Evolutionary conservation across 148 eudicot species (phyloP).

Genomic region (Vaccinium darrowii): DNA sequence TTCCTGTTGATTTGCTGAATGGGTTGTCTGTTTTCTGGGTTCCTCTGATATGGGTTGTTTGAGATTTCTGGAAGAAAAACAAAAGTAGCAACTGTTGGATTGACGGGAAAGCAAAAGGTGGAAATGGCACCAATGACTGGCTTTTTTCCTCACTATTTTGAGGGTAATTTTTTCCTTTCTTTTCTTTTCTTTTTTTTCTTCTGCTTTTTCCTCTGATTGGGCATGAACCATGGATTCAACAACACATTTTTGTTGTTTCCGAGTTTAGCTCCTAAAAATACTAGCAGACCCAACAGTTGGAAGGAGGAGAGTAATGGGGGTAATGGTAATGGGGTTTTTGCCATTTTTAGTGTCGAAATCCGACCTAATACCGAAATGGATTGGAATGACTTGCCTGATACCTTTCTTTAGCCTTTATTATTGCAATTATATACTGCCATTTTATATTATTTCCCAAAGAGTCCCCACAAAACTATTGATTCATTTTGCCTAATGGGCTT

Average conservation of each 20-base stretch:
- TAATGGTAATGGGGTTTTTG: slow-evolving; percentile 24
- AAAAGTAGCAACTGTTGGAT: slow-evolving; percentile 21
- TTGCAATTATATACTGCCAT: background rate
- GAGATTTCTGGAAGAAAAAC: slow-evolving; percentile 14
- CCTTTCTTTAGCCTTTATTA: background rate
- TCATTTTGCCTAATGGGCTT: background rate
- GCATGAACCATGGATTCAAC: slow-evolving; percentile 36
- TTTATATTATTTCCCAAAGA: background rate
- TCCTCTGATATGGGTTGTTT: slow-evolving; percentile 26
- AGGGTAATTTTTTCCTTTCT: background rate
- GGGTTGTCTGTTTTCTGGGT: slow-evolving; percentile 25
- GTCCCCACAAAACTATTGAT: background rate
- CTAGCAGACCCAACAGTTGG: slow-evolving; percentile 57
- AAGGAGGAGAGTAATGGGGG: slow-evolving; percentile 31
- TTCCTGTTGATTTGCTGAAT: slow-evolving; percentile 23
- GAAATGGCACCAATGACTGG: slow-evolving; percentile 11
- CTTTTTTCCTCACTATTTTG: slow-evolving; percentile 13
- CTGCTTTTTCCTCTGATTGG: slow-evolving; percentile 28
- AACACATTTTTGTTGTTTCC: slow-evolving; percentile 35
- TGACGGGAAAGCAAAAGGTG: slow-evolving; percentile 32
- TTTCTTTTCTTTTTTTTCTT: slow-evolving; percentile 9
- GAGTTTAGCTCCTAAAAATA: slow-evolving; percentile 50
- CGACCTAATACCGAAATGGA: slow-evolving; percentile 8
- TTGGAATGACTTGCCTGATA: background rate
- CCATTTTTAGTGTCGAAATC: slow-evolving; percentile 33